Base-by-base conservation (phyloP, 805 yeast species). In the Candida lessepsii region DNA sequence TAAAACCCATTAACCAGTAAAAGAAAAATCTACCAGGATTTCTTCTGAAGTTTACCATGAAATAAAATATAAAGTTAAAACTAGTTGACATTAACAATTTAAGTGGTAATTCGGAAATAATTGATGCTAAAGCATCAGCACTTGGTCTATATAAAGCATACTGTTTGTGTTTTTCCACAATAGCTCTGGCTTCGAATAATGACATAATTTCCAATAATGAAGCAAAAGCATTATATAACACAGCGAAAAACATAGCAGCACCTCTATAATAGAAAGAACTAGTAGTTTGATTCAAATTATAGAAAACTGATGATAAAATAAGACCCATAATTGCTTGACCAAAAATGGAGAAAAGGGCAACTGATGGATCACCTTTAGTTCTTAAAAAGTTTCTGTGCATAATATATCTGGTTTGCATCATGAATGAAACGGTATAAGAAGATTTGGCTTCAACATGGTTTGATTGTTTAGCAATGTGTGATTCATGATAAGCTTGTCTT, bases 121-220 rank as follows among this genome's bases (percentile, higher is more conserved):
- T 66, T 4, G 78, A 66, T 0, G 87, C 81, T 3, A 85, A 49
- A 1, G 87, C 84, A 53, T 84, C 91, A 3, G 86, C 80, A 10
- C 87, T 73, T 2, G 90, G 89, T 43, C 80, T 79, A 56, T 83
- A 86, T 42, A 85, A 71, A 0, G 87, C 80, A 50, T 81, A 86
- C 35, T 74, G 72, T 52, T 81, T 80, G 56, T 86, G 95, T 53
- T 86, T 85, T 50, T 75, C 76, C 19, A 83, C 72, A 46, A 86
- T 78, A 20, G 83, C 78, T 63, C 84, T 76, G 41, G 75, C 75
- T 44, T 76, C 76, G 51, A 78, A 81, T 41, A 80, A 63, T 8
- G 74, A 58, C 52, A 81, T 70, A 43, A 81, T 74, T 54, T 81
- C 86, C 47, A 80, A 75, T 49, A 80, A 64, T 3, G 84, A 69